These are phyloP conservation scores for Camelina hispida DNA, from an alignment of 345 rosid species.

Conservation along the genomic window DNA sequence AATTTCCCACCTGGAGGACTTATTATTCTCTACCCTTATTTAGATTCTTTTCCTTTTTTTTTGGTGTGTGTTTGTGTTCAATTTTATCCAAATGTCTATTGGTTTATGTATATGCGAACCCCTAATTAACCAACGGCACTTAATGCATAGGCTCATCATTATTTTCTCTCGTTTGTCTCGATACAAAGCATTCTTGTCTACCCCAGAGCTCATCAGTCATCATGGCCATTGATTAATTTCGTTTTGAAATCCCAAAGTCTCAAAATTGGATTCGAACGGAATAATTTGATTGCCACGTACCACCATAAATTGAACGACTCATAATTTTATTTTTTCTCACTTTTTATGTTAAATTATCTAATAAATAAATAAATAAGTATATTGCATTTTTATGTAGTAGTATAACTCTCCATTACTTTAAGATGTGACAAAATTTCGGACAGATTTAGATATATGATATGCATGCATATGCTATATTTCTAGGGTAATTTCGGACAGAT, in stretches of 20 bases:
- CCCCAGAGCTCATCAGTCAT: slow-evolving; percentile 16
- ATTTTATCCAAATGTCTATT: slow-evolving; percentile 30
- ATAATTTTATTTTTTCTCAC: neutral
- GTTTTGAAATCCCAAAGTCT: slow-evolving; percentile 23
- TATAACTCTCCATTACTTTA: neutral
- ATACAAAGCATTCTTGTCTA: slow-evolving; percentile 39
- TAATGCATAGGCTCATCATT: slow-evolving; percentile 43
- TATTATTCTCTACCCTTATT: slow-evolving; percentile 17
- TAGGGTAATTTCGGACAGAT: neutral
- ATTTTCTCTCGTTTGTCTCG: slow-evolving; percentile 32
- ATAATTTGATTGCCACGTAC: neutral
- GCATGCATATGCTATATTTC: neutral
- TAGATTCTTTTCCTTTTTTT: neutral
- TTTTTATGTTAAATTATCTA: neutral
- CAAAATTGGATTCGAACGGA: neutral
- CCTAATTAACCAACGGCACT: slow-evolving; percentile 40
- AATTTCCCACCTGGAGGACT: slow-evolving; percentile 35
- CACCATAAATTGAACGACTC: neutral
- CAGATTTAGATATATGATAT: neutral
- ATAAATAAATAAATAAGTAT: neutral
- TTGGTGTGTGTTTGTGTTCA: neutral
- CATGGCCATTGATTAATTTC: neutral
- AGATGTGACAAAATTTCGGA: neutral
- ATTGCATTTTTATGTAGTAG: too few relatives aligned
- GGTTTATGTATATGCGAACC: slow-evolving; percentile 36